A percentile compares a stretch with the other conserved stretches of the same genome.
Evolutionary conservation across 352 stramenopile species (phyloP).

Genomic region (Phytophthora idaei): DNA sequence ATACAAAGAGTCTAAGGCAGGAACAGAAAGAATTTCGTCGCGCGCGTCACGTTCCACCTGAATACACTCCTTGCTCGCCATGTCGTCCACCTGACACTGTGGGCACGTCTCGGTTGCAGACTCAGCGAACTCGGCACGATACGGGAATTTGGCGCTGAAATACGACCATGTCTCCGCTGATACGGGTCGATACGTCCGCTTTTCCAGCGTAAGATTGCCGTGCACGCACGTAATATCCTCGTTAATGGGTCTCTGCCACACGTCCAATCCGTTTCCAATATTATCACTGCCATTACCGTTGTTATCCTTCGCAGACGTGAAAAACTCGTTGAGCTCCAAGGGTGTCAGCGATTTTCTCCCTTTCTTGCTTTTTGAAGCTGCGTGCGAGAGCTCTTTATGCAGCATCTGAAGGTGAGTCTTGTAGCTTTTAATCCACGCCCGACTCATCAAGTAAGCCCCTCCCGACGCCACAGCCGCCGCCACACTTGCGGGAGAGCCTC

Average conservation of each 20-base stretch:
- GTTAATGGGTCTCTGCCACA: constrained; percentile 62
- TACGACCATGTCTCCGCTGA: constrained; percentile 60
- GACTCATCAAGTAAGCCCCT: constrained; percentile 65
- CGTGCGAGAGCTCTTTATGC: constrained; percentile 52
- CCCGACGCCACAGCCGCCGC: constrained; percentile 28
- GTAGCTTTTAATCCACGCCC: constrained; percentile 76
- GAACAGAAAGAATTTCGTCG: constrained; percentile 62
- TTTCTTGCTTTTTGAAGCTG: constrained; percentile 38
- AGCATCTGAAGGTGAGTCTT: constrained; percentile 57
- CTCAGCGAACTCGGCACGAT: constrained; percentile 40
- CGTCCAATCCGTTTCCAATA: constrained; percentile 13
- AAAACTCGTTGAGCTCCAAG: constrained; percentile 28
- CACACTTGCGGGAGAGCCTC: constrained; percentile 31
- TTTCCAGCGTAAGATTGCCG: constrained; percentile 68
- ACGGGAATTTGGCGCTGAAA: constrained; percentile 66
- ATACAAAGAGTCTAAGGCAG: constrained; percentile 61
- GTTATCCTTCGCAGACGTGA: constrained; percentile 6
- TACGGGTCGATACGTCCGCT: constrained; percentile 68
- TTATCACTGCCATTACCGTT: constrained; percentile 10
- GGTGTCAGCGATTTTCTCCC: constrained; percentile 18
- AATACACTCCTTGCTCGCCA: constrained; percentile 52
- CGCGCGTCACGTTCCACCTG: constrained; percentile 61
- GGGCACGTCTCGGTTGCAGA: constrained; percentile 43
- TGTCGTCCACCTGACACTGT: constrained; percentile 59
- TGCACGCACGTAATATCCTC: constrained; percentile 78